phyloP scores from a whole-genome alignment of 208 protist genomes.

The Acanthamoeba triangularis region DNA sequence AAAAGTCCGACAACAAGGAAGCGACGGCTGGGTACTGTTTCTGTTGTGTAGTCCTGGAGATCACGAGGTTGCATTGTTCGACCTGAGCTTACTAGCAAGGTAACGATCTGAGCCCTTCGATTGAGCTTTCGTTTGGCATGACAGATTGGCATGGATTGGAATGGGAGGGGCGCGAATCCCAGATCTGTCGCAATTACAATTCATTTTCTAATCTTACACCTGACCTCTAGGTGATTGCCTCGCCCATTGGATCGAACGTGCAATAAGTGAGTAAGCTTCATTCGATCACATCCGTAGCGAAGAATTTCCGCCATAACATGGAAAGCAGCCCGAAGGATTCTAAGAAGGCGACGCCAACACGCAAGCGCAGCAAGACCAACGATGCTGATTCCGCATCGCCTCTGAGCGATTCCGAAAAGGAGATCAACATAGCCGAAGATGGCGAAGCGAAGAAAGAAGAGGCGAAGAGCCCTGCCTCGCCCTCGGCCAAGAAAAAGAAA shows the following conservation, averaged over 20 bases:
- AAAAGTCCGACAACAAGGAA: not conserved
- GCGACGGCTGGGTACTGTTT: not conserved
- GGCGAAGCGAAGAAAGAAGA: not conserved
- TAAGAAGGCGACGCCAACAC: not conserved
- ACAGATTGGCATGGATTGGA: too few species aligned
- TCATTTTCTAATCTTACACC: not conserved
- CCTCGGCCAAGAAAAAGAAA: not conserved
- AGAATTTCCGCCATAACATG: not conserved
- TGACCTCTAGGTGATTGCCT: not conserved
- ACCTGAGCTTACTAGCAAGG: too few species aligned
- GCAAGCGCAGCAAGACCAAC: conserved; percentile 9
- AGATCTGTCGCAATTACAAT: not conserved
- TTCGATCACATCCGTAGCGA: not conserved
- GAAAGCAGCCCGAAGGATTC: not conserved
- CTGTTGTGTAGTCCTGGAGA: too few species aligned
- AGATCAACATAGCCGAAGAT: not conserved
- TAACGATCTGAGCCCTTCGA: too few species aligned
- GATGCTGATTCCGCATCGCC: not conserved
- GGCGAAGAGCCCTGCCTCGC: not conserved
- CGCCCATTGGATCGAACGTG: not conserved
- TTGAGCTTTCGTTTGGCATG: too few species aligned
- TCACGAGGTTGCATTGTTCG: too few species aligned
- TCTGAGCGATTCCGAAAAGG: not conserved
- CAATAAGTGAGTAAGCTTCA: not conserved
- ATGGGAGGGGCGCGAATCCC: too few species aligned